Evolutionary conservation across 495 filamentous ascomycete genomes (phyloP), one percentile per base, ranked within the genome.

Genomic region (Rostrohypoxylon terebratum): DNA sequence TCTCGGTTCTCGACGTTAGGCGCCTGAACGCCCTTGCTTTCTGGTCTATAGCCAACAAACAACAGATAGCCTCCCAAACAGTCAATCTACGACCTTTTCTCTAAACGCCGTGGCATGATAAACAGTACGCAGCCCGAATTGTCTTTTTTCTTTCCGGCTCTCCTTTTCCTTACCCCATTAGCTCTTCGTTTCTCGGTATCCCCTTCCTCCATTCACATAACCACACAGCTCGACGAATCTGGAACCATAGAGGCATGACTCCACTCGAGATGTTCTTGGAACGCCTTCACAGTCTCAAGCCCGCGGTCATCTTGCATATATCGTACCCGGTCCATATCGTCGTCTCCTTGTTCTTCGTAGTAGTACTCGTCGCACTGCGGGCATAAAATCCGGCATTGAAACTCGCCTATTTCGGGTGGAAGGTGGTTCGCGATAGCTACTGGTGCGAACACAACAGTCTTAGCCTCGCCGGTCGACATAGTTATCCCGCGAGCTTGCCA

Each of bases 361-460:
- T 78, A 82, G 58, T 80, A 81, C 58, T 85, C 82, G 57, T 84
- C 84, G 72, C 84, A 86, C 54, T 79, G 82, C 34, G 84, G 82
- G 45, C 84, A 85, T 40, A 81, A 51, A 44, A 86, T 66, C 21
- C 77, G 74, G 20, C 82, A 79, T 65, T 74, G 79, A 79, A 81
- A 85, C 21, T 81, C 81, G 40, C 80, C 81, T 25, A 60, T 50
- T 8, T 77, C 75, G 0, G 84, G 84, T 14, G 81, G 74, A 20
- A 83, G 65, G 75, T 86, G 84, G 75, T 84, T 86, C 14, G 83
- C 83, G 13, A 86, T 82, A 18, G 83, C 83, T 28, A 84, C 72
- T 23, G 84, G 82, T 53, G 84, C 78, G 63, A 84, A 86, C 5
- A 86, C 78, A 34, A 86, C 63, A 18, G 76, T 78, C 73, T 85